A percentile compares a stretch with the other conserved stretches of the same genome.
Evolutionary conservation across 768 basidiomycete genomes (phyloP).

Genomic region (Termitomyces sp.): DNA sequence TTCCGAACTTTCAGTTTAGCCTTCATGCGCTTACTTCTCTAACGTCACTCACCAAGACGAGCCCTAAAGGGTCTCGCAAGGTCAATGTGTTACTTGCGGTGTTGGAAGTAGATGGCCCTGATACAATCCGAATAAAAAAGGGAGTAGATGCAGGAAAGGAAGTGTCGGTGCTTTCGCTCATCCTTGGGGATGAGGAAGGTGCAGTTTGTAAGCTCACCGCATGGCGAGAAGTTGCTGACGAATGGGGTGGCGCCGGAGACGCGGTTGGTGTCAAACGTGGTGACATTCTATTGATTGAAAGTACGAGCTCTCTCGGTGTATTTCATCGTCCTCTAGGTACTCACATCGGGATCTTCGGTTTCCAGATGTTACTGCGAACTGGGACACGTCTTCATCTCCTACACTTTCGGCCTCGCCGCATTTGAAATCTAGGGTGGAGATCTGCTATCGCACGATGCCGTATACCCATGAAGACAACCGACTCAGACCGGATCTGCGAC

Average conservation of each 20-base stretch:
- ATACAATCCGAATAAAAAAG: slow-evolving; percentile 61
- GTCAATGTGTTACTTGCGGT: slow-evolving; percentile 60
- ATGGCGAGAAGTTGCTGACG: slow-evolving; percentile 74
- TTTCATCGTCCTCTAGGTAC: not conserved
- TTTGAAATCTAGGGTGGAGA: slow-evolving; percentile 55
- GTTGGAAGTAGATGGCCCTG: slow-evolving; percentile 77
- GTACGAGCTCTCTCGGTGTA: slow-evolving; percentile 34
- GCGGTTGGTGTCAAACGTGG: slow-evolving; percentile 55
- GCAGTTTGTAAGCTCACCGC: slow-evolving; percentile 69
- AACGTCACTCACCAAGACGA: slow-evolving; percentile 28
- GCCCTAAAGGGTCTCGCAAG: slow-evolving; percentile 40
- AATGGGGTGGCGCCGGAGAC: slow-evolving; percentile 54
- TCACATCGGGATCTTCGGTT: not conserved
- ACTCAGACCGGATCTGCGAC: slow-evolving; percentile 68
- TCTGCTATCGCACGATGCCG: slow-evolving; percentile 81
- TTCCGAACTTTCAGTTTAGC: slow-evolving; percentile 74
- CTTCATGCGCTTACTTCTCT: slow-evolving; percentile 57
- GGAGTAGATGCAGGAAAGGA: slow-evolving; percentile 69
- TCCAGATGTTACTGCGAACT: slow-evolving; percentile 52
- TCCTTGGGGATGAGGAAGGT: slow-evolving; percentile 72
- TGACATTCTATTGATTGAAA: slow-evolving; percentile 68
- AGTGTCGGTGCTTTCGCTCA: slow-evolving; percentile 63
- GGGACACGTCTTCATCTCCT: slow-evolving; percentile 40
- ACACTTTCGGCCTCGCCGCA: slow-evolving; percentile 67
- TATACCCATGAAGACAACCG: slow-evolving; percentile 53